A percentile compares a stretch with the other conserved stretches of the same genome.
phyloP scores from a whole-genome alignment of 2,329 filamentous ascomycete genomes.

The Ascochyta rabiei region DNA sequence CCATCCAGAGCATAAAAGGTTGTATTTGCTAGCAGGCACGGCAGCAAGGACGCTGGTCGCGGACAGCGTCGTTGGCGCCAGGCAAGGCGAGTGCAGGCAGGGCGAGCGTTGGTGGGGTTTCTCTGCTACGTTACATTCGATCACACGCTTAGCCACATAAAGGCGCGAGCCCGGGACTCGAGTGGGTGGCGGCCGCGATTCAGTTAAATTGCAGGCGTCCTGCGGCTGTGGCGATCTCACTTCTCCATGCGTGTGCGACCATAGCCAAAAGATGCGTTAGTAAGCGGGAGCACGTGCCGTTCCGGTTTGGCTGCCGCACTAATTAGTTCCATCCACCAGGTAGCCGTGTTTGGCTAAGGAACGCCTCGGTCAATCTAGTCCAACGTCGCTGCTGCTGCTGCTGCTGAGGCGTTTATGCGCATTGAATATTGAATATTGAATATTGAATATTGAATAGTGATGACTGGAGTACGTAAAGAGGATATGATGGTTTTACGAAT shows the following conservation, averaged over 20 bases:
- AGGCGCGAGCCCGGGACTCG: slow-evolving; percentile 16
- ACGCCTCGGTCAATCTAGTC: slow-evolving; percentile 5
- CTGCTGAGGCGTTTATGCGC: slow-evolving; percentile 1
- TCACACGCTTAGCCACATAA: slow-evolving; percentile 19
- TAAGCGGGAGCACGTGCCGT: slow-evolving; percentile 7
- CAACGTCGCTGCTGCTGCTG: slow-evolving; percentile 7
- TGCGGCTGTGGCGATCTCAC: slow-evolving; percentile 21
- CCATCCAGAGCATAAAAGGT: slow-evolving; percentile 45
- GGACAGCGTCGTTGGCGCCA: slow-evolving; percentile 26
- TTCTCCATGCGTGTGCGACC: slow-evolving; percentile 14
- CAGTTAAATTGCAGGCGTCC: slow-evolving; percentile 27
- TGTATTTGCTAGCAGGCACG: slow-evolving; percentile 47
- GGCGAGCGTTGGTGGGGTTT: slow-evolving; percentile 36
- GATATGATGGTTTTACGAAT: background rate
- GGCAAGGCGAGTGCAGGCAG: slow-evolving; percentile 31
- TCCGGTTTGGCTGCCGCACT: slow-evolving; percentile 11
- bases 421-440: background rate
- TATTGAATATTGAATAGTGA: background rate
- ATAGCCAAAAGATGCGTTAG: slow-evolving; percentile 7
- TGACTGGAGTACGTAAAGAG: background rate
- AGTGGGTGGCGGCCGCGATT: slow-evolving; percentile 20
- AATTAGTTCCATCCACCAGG: slow-evolving; percentile 13
- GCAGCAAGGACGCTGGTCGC: slow-evolving; percentile 26
- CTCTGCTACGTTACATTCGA: slow-evolving; percentile 21
- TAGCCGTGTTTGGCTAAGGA: slow-evolving; percentile 14